Percentiles rank a stretch among this genome's conserved stretches.
phyloP scores from a whole-genome alignment of 208 protist genomes.

The Endotrypanum monterogeii region DNA sequence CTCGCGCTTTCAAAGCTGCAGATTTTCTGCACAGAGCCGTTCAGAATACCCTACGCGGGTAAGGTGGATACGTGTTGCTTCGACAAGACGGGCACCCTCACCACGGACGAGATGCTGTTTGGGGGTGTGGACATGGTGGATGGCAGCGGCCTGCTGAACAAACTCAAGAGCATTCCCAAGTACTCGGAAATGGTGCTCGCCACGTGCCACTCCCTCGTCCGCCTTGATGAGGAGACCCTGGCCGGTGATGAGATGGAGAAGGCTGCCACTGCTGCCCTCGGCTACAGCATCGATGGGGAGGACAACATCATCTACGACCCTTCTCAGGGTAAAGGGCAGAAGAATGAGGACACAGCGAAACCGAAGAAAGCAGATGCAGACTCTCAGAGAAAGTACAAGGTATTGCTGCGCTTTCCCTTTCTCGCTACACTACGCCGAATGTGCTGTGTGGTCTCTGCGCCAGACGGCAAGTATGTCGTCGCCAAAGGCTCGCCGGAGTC shows the following conservation, averaged over 20 bases:
- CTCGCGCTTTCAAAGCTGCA: conserved; percentile 90
- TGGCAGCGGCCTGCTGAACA: conserved; percentile 90
- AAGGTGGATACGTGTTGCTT: conserved; percentile 99
- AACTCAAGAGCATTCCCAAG: conserved; percentile 70
- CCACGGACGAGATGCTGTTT: conserved; percentile 94
- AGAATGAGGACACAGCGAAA: conserved; percentile 12
- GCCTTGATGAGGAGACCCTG: conserved; percentile 81
- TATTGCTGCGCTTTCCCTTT: conserved; percentile 95
- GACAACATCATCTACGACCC: conserved; percentile 79
- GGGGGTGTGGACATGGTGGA: conserved; percentile 87
- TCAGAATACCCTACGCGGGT: conserved; percentile 99
- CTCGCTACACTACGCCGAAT: conserved; percentile 95
- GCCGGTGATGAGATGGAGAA: conserved; percentile 98
- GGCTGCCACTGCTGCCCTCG: conserved; percentile 86
- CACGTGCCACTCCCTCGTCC: conserved; percentile 91
- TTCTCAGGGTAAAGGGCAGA: conserved; percentile 25
- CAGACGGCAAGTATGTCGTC: conserved; percentile 79
- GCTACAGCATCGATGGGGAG: conserved; percentile 81
- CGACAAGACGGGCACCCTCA: conserved; percentile 99
- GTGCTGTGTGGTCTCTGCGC: conserved; percentile 84
- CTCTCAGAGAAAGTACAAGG: conserved; percentile 49
- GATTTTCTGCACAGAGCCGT: conserved; percentile 98
- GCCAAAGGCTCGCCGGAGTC: conserved; percentile 97
- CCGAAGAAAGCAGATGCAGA: conserved; percentile 13
- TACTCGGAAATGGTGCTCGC: conserved; percentile 81